phyloP scores from a whole-genome alignment of 371 early-diverging fungal genomes.

The Mucor lusitanicus region DNA sequence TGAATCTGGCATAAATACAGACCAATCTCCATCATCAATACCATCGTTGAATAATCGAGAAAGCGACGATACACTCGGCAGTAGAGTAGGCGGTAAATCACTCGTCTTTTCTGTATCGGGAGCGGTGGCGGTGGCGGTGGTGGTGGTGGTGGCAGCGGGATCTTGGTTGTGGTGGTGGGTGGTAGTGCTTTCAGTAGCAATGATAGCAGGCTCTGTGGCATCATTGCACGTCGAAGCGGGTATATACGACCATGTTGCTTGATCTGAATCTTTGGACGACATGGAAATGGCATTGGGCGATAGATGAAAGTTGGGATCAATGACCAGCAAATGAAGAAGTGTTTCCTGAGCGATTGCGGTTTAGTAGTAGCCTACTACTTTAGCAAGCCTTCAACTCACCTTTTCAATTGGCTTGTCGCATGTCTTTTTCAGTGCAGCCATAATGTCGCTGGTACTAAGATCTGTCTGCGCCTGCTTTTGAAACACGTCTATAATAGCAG shows the following conservation, averaged over 20 bases:
- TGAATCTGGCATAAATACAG: neutral
- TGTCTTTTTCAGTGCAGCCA: neutral
- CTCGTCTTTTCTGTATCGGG: neutral
- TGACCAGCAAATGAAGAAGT: constrained; percentile 27
- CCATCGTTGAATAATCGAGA: neutral
- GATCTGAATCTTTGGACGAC: constrained; percentile 20
- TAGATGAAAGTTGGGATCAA: constrained; percentile 25
- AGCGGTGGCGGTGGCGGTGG: neutral
- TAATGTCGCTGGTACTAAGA: constrained; percentile 7
- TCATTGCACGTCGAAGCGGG: neutral
- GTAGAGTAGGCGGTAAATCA: neutral
- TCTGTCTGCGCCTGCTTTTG: neutral
- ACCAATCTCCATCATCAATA: constrained; percentile 7
- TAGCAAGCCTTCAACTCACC: neutral
- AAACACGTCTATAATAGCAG: neutral
- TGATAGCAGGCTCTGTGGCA: neutral
- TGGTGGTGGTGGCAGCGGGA: too few relatives aligned
- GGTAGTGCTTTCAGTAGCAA: neutral
- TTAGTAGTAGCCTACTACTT: neutral
- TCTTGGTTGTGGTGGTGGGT: neutral
- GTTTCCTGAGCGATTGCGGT: constrained; percentile 3
- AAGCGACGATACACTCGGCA: neutral
- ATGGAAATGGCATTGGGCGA: constrained; percentile 8
- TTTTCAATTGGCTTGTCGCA: constrained; percentile 11
- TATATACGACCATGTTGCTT: constrained; percentile 9